These are phyloP conservation scores for Hypoxylon sp. DNA, from an alignment of 2,329 filamentous ascomycete genomes.

Conservation along the genomic window DNA sequence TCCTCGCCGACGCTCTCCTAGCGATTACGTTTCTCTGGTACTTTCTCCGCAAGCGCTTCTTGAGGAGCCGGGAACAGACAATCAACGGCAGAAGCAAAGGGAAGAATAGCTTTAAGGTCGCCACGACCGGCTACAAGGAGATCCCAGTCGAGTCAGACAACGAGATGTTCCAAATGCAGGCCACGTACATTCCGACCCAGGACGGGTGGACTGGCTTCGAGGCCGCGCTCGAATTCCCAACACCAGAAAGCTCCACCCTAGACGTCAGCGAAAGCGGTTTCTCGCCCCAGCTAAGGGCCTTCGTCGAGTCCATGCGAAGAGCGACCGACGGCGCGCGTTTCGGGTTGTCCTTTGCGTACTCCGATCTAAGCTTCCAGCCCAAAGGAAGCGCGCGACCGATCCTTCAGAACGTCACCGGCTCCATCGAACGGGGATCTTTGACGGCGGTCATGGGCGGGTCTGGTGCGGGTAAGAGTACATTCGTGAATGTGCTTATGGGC, in stretches of 20 bases:
- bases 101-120: constrained; percentile 52
- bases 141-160: constrained; percentile 54
- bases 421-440: constrained; percentile 67
- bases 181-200: constrained; percentile 51
- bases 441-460: constrained; percentile 73
- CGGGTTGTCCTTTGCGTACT: constrained; percentile 68
- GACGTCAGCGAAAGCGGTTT: constrained; percentile 53
- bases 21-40: constrained; percentile 56
- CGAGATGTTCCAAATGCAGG: constrained; percentile 56
- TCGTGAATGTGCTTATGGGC: constrained; percentile 74
- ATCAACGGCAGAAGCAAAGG: constrained; percentile 43
- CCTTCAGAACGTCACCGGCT: constrained; percentile 67
- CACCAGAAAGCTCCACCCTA: constrained; percentile 45
- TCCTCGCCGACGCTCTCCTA: constrained; percentile 61
- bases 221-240: constrained; percentile 56
- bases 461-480: constrained; percentile 72
- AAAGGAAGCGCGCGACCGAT: constrained; percentile 62
- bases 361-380: constrained; percentile 65
- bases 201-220: constrained; percentile 57
- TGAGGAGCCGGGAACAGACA: constrained; percentile 53
- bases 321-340: constrained; percentile 66
- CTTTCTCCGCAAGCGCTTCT: constrained; percentile 56
- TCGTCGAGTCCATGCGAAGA: constrained; percentile 67
- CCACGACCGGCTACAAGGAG: constrained; percentile 56
- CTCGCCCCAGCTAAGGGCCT: constrained; percentile 61